Evolutionary conservation across 2,329 filamentous ascomycete species (phyloP).

Genomic region (Colletotrichum simmondsii): DNA sequence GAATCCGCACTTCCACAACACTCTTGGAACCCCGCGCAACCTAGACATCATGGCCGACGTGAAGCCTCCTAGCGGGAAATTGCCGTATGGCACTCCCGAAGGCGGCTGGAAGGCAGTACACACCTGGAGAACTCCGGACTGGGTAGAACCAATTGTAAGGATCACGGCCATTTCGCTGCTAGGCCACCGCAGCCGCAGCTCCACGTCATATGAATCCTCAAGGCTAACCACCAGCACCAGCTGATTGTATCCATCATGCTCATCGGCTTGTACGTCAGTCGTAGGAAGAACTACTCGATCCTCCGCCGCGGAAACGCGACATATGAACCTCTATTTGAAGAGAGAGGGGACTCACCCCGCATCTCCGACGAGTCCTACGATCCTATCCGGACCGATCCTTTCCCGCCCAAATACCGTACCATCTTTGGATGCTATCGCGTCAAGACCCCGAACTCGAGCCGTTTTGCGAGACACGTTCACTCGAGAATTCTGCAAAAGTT

Average conservation of each 20-base stretch:
- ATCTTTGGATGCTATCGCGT: constrained; percentile 58
- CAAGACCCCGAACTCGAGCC: constrained; percentile 68
- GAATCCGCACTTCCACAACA: neutral
- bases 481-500: constrained; percentile 73
- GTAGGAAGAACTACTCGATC: constrained; percentile 48
- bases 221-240: constrained; percentile 36
- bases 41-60: constrained; percentile 28
- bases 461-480: constrained; percentile 70
- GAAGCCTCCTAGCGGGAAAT: constrained; percentile 25
- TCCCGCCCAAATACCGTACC: constrained; percentile 58
- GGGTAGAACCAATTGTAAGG: constrained; percentile 47
- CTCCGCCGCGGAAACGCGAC: constrained; percentile 35
- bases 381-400: constrained; percentile 38
- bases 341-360: constrained; percentile 37
- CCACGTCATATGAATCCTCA: neutral
- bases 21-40: neutral
- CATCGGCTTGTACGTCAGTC: constrained; percentile 49
- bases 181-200: neutral
- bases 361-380: constrained; percentile 37
- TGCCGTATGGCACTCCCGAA: constrained; percentile 34
- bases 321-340: constrained; percentile 39
- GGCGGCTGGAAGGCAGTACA: constrained; percentile 40
- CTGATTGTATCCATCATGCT: constrained; percentile 50
- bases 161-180: neutral
- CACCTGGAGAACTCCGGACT: constrained; percentile 45